These are phyloP conservation scores for Podospora didyma DNA, from an alignment of 495 filamentous ascomycete species.

Conservation along the genomic window DNA sequence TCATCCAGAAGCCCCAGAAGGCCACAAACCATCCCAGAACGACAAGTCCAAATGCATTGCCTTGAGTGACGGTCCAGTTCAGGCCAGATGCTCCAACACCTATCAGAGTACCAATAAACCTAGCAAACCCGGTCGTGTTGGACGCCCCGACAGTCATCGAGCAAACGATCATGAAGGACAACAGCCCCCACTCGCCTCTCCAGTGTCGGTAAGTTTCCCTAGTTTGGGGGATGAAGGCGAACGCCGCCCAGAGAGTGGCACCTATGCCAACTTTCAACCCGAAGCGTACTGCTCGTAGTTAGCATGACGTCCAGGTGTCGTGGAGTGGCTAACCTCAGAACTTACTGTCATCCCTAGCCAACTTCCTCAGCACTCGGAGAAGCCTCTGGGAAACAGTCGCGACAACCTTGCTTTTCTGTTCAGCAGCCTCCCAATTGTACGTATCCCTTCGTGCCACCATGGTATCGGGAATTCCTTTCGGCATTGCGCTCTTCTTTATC, in stretches of 20 bases:
- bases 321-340: not conserved
- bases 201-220: conserved; percentile 80
- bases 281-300: conserved; percentile 53
- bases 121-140: conserved; percentile 82
- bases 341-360: conserved; percentile 51
- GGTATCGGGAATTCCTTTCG: conserved; percentile 43
- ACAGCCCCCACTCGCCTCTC: conserved; percentile 93
- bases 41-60: conserved; percentile 68
- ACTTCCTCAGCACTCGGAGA: conserved; percentile 33
- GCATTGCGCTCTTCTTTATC: conserved; percentile 42
- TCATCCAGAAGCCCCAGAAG: conserved; percentile 82
- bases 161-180: conserved; percentile 98
- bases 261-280: conserved; percentile 90
- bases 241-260: conserved; percentile 79
- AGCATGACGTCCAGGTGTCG: conserved; percentile 11
- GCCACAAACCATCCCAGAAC: conserved; percentile 77
- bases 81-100: conserved; percentile 72
- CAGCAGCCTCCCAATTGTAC: conserved; percentile 38
- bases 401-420: conserved; percentile 31
- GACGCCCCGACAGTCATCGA: conserved; percentile 95
- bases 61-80: conserved; percentile 70
- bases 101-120: conserved; percentile 83
- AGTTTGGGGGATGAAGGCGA: conserved; percentile 75
- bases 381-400: conserved; percentile 34
- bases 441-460: conserved; percentile 40